A percentile compares a stretch with the other conserved stretches of the same genome.
Evolutionary conservation across 1,284 basidiomycete species (phyloP).

Genomic region (Schizophyllum commune): DNA sequence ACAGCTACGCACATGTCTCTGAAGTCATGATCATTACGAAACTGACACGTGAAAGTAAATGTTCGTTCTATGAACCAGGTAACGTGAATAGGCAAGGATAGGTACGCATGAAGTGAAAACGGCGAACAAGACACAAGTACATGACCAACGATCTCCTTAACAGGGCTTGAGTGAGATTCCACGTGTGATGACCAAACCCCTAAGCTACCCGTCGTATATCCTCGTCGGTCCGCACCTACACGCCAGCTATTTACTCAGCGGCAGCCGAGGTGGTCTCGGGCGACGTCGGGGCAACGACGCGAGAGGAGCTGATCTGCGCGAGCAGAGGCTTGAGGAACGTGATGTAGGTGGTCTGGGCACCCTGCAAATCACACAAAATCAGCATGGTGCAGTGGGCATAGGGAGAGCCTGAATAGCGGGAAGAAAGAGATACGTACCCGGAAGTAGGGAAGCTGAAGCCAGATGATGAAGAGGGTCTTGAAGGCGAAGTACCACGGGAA

Average conservation of each 20-base stretch:
- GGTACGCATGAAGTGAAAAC: background rate
- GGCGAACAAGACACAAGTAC: background rate
- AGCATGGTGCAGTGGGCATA: constrained; percentile 11
- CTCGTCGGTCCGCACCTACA: too few species aligned
- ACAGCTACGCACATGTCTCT: too few species aligned
- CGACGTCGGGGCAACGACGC: constrained; percentile 28
- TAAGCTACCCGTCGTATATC: background rate
- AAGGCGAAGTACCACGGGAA: constrained; percentile 85
- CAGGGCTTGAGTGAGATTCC: background rate
- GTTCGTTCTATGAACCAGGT: background rate
- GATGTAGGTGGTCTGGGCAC: constrained; percentile 66
- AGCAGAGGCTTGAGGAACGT: constrained; percentile 65
- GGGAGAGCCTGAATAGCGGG: constrained; percentile 3
- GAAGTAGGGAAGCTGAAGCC: constrained; percentile 77
- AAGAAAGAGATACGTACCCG: constrained; percentile 46
- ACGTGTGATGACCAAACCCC: background rate
- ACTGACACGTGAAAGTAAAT: background rate
- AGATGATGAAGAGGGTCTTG: constrained; percentile 85
- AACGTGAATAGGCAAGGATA: background rate
- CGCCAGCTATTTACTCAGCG: constrained; percentile 10
- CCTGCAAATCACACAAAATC: constrained; percentile 36
- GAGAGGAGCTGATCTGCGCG: constrained; percentile 37
- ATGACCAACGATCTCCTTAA: background rate
- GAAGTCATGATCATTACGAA: background rate
- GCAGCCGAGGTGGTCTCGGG: constrained; percentile 20